Conservation (phyloP, 441 rosid species). For the Pelargonium fulgidum region DNA sequence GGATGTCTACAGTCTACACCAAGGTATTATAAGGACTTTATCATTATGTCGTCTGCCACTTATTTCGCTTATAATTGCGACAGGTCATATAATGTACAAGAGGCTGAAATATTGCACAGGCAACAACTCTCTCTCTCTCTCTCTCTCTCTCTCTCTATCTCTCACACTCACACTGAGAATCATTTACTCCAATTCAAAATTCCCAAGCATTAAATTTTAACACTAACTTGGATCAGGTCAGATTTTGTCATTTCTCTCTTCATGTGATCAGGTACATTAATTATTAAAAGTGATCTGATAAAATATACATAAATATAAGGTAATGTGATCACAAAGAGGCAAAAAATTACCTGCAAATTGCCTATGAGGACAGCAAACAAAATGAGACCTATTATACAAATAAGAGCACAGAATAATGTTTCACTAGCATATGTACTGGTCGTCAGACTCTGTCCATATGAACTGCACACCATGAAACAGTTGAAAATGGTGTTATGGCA, state of each 20-base stretch:
- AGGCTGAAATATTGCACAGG: not conserved
- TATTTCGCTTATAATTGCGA: not conserved
- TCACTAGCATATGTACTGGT: conserved; percentile 81
- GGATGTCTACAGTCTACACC: not conserved
- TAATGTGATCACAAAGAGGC: not conserved
- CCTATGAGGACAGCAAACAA: conserved; percentile 89
- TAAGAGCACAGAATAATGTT: conserved; percentile 73
- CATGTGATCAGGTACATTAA: not conserved
- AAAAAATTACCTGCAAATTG: conserved; percentile 71
- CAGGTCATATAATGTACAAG: not conserved
- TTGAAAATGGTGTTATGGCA: too few relatives aligned
- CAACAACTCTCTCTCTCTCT: too few relatives aligned
- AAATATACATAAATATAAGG: not conserved
- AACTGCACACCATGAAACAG: conserved; percentile 38
- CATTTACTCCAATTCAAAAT: too few relatives aligned
- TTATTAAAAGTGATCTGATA: not conserved
- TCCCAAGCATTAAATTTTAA: not conserved
- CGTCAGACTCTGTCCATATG: conserved; percentile 82
- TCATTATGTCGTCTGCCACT: not conserved
- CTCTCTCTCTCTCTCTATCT: too few relatives aligned
- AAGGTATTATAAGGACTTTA: not conserved
- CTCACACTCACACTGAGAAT: too few relatives aligned
- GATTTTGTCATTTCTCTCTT: not conserved
- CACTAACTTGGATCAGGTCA: not conserved
- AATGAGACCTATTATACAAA: conserved; percentile 76